phyloP scores from a whole-genome alignment of 805 yeast species.

The Hanseniaspora lindneri region DNA sequence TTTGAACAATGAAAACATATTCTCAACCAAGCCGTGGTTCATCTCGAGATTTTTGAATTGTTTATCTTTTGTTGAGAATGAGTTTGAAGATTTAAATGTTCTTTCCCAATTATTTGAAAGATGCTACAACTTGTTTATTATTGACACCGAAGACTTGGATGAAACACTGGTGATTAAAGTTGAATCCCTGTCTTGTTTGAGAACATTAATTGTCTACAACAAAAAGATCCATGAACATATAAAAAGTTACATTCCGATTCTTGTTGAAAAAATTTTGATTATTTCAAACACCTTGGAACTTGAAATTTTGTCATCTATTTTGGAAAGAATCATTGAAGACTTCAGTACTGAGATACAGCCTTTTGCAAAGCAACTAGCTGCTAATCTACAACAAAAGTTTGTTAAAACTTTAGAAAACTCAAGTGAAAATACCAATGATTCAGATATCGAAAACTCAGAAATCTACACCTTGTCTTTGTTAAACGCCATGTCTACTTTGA shows the following conservation, averaged over 20 bases:
- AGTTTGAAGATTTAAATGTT: constrained; percentile 30
- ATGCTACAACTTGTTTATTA: constrained; percentile 31
- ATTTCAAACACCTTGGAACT: constrained; percentile 72
- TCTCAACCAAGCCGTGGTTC: constrained; percentile 38
- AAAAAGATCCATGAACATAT: constrained; percentile 56
- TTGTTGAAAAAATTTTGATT: constrained; percentile 67
- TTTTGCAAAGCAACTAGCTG: constrained; percentile 58
- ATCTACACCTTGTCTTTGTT: constrained; percentile 56
- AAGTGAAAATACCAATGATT: constrained; percentile 25
- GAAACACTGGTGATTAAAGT: constrained; percentile 59
- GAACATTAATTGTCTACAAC: constrained; percentile 57
- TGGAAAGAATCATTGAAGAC: constrained; percentile 86
- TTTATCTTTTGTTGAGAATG: constrained; percentile 31
- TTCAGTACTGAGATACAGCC: constrained; percentile 83
- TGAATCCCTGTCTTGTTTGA: constrained; percentile 79
- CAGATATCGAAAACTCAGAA: constrained; percentile 48
- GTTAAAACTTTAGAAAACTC: constrained; percentile 30
- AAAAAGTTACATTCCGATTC: constrained; percentile 58
- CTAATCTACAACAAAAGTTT: constrained; percentile 51
- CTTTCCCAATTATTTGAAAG: constrained; percentile 34
- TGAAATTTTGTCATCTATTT: constrained; percentile 77
- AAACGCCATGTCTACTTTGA: constrained; percentile 62
- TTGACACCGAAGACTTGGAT: constrained; percentile 32
- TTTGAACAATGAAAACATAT: constrained; percentile 6
- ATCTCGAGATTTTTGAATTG: constrained; percentile 62